phyloP scores from a whole-genome alignment of 2,329 filamentous ascomycete genomes.

The Xylariomycetidae sp. region DNA sequence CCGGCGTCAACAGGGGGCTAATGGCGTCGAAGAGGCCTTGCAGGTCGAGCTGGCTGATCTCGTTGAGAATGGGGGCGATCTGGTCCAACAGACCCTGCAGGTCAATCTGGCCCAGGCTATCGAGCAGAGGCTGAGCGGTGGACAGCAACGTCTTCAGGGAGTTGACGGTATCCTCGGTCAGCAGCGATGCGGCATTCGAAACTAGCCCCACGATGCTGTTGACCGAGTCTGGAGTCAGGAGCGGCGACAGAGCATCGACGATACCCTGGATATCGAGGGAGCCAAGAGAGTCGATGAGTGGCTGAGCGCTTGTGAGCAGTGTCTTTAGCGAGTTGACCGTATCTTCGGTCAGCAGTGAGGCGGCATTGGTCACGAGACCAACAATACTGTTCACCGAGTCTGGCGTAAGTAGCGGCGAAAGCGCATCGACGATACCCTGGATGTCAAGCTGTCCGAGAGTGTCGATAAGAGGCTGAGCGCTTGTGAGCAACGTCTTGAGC shows the following conservation, averaged over 20 bases:
- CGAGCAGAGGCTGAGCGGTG: constrained; percentile 22
- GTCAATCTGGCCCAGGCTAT: constrained; percentile 24
- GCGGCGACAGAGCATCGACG: constrained; percentile 29
- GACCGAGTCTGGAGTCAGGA: constrained; percentile 28
- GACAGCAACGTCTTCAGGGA: constrained; percentile 22
- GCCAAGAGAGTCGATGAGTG: constrained; percentile 25
- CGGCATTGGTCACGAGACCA: constrained; percentile 30
- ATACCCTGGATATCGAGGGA: constrained; percentile 31
- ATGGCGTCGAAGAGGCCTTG: constrained; percentile 27
- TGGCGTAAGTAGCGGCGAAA: constrained; percentile 26
- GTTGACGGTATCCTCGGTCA: constrained; percentile 21
- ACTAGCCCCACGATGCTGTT: constrained; percentile 24
- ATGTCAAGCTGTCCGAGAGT: constrained; percentile 27
- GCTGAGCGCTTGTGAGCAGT: constrained; percentile 18
- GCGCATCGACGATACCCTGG: constrained; percentile 24
- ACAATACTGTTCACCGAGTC: constrained; percentile 24
- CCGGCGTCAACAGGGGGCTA: constrained; percentile 28
- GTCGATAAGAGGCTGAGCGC: constrained; percentile 7
- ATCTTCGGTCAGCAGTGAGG: constrained; percentile 26
- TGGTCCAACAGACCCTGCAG: constrained; percentile 28
- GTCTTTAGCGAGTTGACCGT: constrained; percentile 18
- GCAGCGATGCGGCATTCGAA: constrained; percentile 24
- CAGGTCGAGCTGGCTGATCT: constrained; percentile 24
- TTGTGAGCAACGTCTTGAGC: constrained; percentile 19
- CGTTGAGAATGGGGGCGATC: constrained; percentile 24